Evolutionary conservation across 2,329 filamentous ascomycete genomes (phyloP).

Genomic region (Aspergillus amoenus): DNA sequence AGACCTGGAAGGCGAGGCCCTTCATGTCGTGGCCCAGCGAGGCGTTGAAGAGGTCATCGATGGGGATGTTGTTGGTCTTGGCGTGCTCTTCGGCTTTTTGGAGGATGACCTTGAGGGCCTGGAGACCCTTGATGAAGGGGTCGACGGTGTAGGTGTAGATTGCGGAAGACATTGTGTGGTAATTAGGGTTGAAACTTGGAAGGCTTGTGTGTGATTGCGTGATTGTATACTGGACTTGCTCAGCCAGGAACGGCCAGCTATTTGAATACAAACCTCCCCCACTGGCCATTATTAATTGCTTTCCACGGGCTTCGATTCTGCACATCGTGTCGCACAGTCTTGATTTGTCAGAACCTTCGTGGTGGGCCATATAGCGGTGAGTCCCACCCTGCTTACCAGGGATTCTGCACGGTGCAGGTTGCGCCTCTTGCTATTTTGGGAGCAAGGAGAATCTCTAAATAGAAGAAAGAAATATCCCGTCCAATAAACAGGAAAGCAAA

Average conservation of each 20-base stretch:
- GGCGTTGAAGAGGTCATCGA: constrained; percentile 40
- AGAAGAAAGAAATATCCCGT: no score
- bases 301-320: background rate
- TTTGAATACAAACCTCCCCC: background rate
- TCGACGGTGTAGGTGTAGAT: constrained; percentile 4
- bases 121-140: constrained; percentile 3
- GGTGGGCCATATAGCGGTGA: background rate
- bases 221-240: background rate
- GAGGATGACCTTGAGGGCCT: constrained; percentile 34
- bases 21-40: constrained; percentile 52
- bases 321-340: background rate
- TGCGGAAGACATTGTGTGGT: constrained; percentile 1
- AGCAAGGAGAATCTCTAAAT: no score
- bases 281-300: background rate
- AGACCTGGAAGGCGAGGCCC: constrained; percentile 51
- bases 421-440: no score
- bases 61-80: constrained; percentile 36
- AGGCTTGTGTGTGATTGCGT: background rate
- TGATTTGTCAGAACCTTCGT: background rate
- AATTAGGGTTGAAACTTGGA: background rate
- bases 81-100: constrained; percentile 45
- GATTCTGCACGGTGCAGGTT: no score
- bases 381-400: background rate
- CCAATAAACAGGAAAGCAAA: no score
- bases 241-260: background rate